Percentiles rank a stretch among this genome's conserved stretches.
phyloP scores from a whole-genome alignment of 1,284 basidiomycete species.

The Ustilago bromivora region DNA sequence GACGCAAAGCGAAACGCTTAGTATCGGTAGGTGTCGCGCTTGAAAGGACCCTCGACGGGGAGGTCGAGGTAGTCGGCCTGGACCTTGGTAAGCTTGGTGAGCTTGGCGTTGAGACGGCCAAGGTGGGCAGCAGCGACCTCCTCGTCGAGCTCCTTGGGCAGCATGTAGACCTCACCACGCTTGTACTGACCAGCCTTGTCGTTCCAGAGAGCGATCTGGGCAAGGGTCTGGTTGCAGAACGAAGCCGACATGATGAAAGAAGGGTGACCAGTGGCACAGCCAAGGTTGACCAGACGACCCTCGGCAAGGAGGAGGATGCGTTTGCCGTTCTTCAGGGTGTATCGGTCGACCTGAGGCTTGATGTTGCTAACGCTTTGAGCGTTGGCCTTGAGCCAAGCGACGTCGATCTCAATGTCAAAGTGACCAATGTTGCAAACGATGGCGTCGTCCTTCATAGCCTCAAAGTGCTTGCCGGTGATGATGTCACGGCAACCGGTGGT shows the following conservation, averaged over 20 bases:
- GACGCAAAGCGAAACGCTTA: slow-evolving; percentile 39
- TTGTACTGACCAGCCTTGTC: slow-evolving; percentile 80
- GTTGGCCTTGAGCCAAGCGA: slow-evolving; percentile 97
- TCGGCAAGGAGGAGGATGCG: slow-evolving; percentile 98
- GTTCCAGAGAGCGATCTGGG: slow-evolving; percentile 98
- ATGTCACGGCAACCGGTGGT: slow-evolving; percentile 99
- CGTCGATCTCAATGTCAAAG: slow-evolving; percentile 99
- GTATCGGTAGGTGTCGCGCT: slow-evolving; percentile 70
- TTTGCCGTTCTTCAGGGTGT: slow-evolving; percentile 77
- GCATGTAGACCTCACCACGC: slow-evolving; percentile 73
- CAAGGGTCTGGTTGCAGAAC: slow-evolving; percentile 97
- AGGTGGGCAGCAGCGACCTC: slow-evolving; percentile 98
- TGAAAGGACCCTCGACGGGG: slow-evolving; percentile 90
- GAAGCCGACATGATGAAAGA: slow-evolving; percentile 99
- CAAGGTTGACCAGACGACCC: slow-evolving; percentile 98
- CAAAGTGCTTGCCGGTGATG: slow-evolving; percentile 92
- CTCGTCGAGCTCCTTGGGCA: slow-evolving; percentile 98
- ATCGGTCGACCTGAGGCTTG: slow-evolving; percentile 99
- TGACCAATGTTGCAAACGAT: slow-evolving; percentile 99
- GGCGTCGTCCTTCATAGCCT: slow-evolving; percentile 95
- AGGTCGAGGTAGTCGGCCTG: slow-evolving; percentile 95
- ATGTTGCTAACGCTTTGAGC: slow-evolving; percentile 87
- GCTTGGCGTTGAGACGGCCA: slow-evolving; percentile 89
- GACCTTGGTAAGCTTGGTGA: slow-evolving; percentile 81
- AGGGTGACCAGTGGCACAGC: slow-evolving; percentile 76